phyloP scores from a whole-genome alignment of 495 filamentous ascomycete genomes.

The Trichodelitschia bisporula region DNA sequence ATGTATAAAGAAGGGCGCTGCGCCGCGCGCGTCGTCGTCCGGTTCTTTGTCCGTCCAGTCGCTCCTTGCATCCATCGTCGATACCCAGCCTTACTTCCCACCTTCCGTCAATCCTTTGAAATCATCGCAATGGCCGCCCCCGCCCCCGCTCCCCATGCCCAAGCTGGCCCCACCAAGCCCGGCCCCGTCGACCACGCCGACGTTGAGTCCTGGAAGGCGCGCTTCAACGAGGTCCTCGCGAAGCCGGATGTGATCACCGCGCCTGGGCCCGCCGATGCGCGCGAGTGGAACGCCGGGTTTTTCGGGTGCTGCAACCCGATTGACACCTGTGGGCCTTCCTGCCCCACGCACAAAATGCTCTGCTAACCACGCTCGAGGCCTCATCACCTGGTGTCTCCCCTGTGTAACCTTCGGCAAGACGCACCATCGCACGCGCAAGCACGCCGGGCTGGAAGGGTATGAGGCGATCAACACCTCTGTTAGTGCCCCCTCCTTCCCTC shows the following conservation, averaged over 20 bases:
- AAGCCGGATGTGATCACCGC: conserved; percentile 13
- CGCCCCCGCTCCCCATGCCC: no score
- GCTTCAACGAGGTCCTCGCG: conserved; percentile 14
- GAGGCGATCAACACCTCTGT: conserved; percentile 20
- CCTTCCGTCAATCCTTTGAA: no score
- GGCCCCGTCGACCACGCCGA: conserved; percentile 13
- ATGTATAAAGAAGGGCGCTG: no score
- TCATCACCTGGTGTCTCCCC: conserved; percentile 16
- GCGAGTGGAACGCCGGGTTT: conserved; percentile 12
- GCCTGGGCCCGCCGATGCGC: conserved; percentile 6
- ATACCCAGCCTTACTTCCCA: no score
- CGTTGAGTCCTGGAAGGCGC: conserved; percentile 13
- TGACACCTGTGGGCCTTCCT: conserved; percentile 6
- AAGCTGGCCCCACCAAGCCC: no score
- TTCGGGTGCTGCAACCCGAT: conserved; percentile 18
- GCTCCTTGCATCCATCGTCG: no score
- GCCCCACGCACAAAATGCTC: not conserved
- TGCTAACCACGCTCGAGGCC: conserved; percentile 5
- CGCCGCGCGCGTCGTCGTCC: no score
- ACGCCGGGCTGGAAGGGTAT: conserved; percentile 18
- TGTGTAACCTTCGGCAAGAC: conserved; percentile 24
- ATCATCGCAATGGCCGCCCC: no score
- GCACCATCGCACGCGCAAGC: conserved; percentile 19
- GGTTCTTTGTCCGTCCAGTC: no score
- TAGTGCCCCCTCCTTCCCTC: conserved; percentile 2